Conservation (phyloP, 768 basidiomycete genomes). For the Macrocybe gigantea region DNA sequence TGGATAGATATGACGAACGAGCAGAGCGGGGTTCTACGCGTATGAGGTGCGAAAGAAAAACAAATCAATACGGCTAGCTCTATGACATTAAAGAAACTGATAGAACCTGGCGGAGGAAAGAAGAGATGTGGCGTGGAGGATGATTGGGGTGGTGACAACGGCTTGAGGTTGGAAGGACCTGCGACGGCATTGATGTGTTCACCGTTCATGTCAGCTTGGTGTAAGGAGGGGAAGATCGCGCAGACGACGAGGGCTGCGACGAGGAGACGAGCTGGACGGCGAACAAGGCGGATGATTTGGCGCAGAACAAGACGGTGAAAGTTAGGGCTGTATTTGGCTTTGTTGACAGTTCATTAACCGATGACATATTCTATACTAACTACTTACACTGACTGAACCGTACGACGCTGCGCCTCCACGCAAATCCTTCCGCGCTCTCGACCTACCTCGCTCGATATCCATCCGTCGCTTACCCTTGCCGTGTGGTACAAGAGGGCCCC, state of each 20-base stretch:
- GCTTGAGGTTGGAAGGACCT: slow-evolving; percentile 46
- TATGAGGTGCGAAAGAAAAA: slow-evolving; percentile 4
- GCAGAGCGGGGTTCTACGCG: slow-evolving; percentile 27
- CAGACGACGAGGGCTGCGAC: slow-evolving; percentile 12
- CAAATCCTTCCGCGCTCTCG: slow-evolving; percentile 43
- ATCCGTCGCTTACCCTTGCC: slow-evolving; percentile 12
- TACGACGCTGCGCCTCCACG: slow-evolving; percentile 29
- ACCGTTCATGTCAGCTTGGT: slow-evolving; percentile 28
- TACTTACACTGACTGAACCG: slow-evolving; percentile 8
- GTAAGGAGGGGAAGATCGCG: neutral
- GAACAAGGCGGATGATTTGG: no score
- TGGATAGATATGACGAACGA: slow-evolving; percentile 48
- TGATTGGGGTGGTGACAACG: slow-evolving; percentile 23
- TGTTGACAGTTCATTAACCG: slow-evolving; percentile 8
- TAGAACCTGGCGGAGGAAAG: slow-evolving; percentile 35
- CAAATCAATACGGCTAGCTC: neutral
- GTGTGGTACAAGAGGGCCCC: slow-evolving; percentile 29
- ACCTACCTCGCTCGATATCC: slow-evolving; percentile 38
- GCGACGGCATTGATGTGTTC: slow-evolving; percentile 51
- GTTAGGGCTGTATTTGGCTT: slow-evolving; percentile 15
- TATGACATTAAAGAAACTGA: slow-evolving; percentile 5
- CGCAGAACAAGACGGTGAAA: slow-evolving; percentile 4
- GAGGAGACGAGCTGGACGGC: slow-evolving; percentile 2
- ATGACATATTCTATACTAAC: no score
- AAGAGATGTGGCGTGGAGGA: slow-evolving; percentile 24